These are phyloP conservation scores for Hymenoscyphus scutula DNA, from an alignment of 2,329 filamentous ascomycete genomes.

Conservation along the genomic window DNA sequence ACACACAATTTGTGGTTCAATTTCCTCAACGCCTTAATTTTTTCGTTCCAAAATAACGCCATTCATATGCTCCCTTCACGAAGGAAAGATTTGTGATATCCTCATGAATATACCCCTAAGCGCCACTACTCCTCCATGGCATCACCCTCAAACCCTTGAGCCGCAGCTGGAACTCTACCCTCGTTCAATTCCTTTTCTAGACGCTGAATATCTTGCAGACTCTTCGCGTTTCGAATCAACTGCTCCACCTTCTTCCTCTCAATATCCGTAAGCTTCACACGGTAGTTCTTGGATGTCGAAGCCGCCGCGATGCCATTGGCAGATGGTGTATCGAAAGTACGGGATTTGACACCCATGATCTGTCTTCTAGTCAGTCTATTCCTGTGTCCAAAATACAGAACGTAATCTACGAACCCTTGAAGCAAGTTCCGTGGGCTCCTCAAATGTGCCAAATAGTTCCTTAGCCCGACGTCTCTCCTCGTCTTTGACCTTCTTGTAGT, in stretches of 20 bases:
- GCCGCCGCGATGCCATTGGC: conserved; percentile 45
- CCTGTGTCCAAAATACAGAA: no score
- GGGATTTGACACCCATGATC: conserved; percentile 84
- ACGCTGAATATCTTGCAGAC: conserved; percentile 82
- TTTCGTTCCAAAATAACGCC: conserved; percentile 19
- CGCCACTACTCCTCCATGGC: conserved; percentile 57
- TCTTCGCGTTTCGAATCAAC: conserved; percentile 84
- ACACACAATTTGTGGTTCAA: background rate
- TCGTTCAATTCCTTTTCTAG: conserved; percentile 92
- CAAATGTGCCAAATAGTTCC: conserved; percentile 78
- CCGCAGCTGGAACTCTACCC: conserved; percentile 74
- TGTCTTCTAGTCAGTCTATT: conserved; percentile 32
- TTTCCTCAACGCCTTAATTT: conserved; percentile 11
- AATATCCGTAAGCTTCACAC: conserved; percentile 80
- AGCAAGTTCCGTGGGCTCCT: conserved; percentile 78
- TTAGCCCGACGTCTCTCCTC: conserved; percentile 72
- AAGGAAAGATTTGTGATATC: background rate
- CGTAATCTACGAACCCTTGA: conserved; percentile 54
- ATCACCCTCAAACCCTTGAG: conserved; percentile 49
- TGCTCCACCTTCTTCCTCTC: conserved; percentile 85
- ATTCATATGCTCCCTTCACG: conserved; percentile 4
- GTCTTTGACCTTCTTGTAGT: conserved; percentile 89
- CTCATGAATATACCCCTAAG: background rate
- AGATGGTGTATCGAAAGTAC: conserved; percentile 61
- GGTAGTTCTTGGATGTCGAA: conserved; percentile 62